Evolutionary conservation across 2,329 filamentous ascomycete species (phyloP).

Genomic region (Stagonosporopsis vannaccii): DNA sequence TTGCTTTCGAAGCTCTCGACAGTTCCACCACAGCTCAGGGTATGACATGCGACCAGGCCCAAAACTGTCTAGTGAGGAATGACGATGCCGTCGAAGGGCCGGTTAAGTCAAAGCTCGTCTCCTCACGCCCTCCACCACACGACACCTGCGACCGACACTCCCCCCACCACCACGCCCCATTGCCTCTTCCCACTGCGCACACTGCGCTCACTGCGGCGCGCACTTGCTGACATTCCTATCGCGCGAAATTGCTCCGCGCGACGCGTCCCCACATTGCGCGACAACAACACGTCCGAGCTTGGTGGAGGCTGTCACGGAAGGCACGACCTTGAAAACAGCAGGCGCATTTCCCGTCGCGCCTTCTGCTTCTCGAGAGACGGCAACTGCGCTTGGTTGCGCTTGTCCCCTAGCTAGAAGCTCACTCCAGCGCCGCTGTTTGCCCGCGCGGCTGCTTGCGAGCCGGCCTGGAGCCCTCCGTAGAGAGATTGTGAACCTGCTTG

Average conservation of each 20-base stretch:
- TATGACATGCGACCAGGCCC: neutral
- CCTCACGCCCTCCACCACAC: constrained; percentile 43
- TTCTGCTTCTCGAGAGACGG: constrained; percentile 23
- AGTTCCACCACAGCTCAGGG: constrained; percentile 1
- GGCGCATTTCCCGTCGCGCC: constrained; percentile 30
- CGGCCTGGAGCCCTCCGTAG: constrained; percentile 41
- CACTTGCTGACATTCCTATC: constrained; percentile 13
- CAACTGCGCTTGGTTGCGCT: constrained; percentile 26
- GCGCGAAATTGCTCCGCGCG: constrained; percentile 1
- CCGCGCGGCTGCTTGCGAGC: constrained; percentile 28
- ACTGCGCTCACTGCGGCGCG: constrained; percentile 17
- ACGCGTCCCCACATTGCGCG: constrained; percentile 23
- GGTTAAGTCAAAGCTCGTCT: constrained; percentile 33
- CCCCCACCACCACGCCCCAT: constrained; percentile 23
- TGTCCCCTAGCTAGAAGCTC: constrained; percentile 38
- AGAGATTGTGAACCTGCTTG: constrained; percentile 48
- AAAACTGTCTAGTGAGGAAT: constrained; percentile 21
- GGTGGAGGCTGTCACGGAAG: constrained; percentile 28
- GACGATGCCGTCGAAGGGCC: constrained; percentile 18
- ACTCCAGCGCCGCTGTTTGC: constrained; percentile 27
- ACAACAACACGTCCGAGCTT: constrained; percentile 22
- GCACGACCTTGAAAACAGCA: constrained; percentile 28
- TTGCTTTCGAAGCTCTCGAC: constrained; percentile 1
- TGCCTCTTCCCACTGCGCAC: constrained; percentile 20
- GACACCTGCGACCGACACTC: constrained; percentile 31